phyloP scores from a whole-genome alignment of 768 basidiomycete genomes.

The Austroboletus eburneus region DNA sequence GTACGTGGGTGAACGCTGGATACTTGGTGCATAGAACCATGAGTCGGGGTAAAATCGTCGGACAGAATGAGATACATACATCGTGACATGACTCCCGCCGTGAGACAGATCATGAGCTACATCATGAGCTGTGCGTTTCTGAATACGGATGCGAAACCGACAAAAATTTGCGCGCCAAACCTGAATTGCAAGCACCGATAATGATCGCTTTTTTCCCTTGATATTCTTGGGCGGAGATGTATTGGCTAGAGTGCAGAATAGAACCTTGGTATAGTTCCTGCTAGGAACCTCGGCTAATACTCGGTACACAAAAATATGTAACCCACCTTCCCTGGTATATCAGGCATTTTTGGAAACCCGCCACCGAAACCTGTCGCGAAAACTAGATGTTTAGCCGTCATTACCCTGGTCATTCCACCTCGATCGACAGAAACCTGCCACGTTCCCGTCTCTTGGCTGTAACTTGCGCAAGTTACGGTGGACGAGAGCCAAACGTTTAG shows the following conservation, averaged over 20 bases:
- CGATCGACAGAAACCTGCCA: slow-evolving; percentile 43
- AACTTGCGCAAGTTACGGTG: slow-evolving; percentile 32
- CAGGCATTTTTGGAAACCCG: slow-evolving; percentile 43
- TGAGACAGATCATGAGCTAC: slow-evolving; percentile 34
- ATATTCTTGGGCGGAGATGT: slow-evolving; percentile 43
- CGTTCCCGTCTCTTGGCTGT: slow-evolving; percentile 31
- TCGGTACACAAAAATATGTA: too few relatives aligned
- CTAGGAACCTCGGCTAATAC: neutral
- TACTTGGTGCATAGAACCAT: slow-evolving; percentile 1
- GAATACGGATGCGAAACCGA: neutral
- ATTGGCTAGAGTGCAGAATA: slow-evolving; percentile 49
- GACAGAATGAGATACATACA: slow-evolving; percentile 20
- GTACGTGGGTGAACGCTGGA: slow-evolving; percentile 30
- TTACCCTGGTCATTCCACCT: slow-evolving; percentile 30
- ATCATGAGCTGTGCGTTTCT: slow-evolving; percentile 31
- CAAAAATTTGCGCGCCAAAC: slow-evolving; percentile 22
- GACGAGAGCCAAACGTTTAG: slow-evolving; percentile 58
- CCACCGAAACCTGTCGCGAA: slow-evolving; percentile 54
- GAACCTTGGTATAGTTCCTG: slow-evolving; percentile 50
- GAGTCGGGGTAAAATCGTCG: too few relatives aligned
- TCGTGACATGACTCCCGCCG: slow-evolving; percentile 27
- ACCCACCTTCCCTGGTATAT: slow-evolving; percentile 39
- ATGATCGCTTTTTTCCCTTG: slow-evolving; percentile 61
- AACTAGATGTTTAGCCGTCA: slow-evolving; percentile 45
- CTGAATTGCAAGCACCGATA: slow-evolving; percentile 61